Base-by-base conservation (phyloP, 2,329 filamentous ascomycete genomes). In the Colletotrichum sp. region DNA sequence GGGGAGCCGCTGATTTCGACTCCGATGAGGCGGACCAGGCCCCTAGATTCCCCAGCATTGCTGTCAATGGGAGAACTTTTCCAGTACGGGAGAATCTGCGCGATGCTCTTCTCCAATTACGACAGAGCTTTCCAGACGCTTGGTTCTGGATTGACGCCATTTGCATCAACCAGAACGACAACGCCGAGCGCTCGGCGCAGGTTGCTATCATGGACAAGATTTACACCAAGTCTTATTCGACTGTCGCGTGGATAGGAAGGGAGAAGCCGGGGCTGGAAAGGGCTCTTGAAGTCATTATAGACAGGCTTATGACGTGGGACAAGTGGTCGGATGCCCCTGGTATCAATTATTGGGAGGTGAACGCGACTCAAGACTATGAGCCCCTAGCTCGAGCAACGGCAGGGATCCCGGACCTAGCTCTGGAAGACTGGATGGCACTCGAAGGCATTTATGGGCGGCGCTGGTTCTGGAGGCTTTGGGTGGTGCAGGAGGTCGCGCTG, bases 161-260 rank as follows among this genome's bases (percentile, higher is more conserved):
- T 27, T 64, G 61, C 5, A 39, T 64, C 30, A 43, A 43, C 18
- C 72, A 71, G 34, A 34, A 66, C 28, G 55, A 75, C 28, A 16
- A 25, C 13, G 16, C 16, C 5, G 72, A 75, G 48, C 68, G 68
- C 30, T 36, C 72, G 9, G 15, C 22, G 18, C 72, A 75, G 36
- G 72, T 75, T 12, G 22, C 72, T 43, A 36, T 75, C 30, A 75
- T 75, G 72, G 61, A 32, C 25, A 62, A 66, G 27, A 66, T 75
- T 9, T 71, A 71, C 52, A 60, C 30, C 9, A 34, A 68, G n/a
- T 68, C 72, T 28, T 28, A 61, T 30, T 27, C 36, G 15, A 68
- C 70, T 34, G 48, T 75, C 18, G 72, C 67, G 18, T 71, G 72
- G 72, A 36, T 70, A 8, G 72, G 72, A 15, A 61, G 56, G 13